Base-by-base conservation (phyloP, 2,329 filamentous ascomycete genomes). In the Moelleriella libera region DNA sequence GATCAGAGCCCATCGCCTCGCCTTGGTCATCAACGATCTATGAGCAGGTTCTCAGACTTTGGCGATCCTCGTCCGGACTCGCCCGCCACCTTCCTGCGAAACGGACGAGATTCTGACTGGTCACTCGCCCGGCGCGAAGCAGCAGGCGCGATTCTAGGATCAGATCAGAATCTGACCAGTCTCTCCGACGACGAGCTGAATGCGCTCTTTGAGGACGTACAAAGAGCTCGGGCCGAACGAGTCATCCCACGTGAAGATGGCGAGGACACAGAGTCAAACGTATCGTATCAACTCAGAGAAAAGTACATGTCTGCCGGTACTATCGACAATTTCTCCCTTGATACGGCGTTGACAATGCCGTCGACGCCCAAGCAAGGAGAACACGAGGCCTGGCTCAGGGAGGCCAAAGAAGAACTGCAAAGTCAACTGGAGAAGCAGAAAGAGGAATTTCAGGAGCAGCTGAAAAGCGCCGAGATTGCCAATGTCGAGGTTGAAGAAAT, bases 281-380 rank as follows among this genome's bases (percentile, higher is more conserved):
- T 82, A 30, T 96, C 90, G 0, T 96, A 89, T 59, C 83, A 88
- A 2, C 73, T 89, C 31, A 77, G 92, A 46, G 92, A 98, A 57
- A 97, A 97, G 60, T 97, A 97, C 64, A 78, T 95, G 69, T 96
- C 89, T 3, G 92, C 85, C 48, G 90, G 90, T 2, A 96, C 90
- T 0, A 75, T 97, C 47, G 92, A 98, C 65, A 96, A 94, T 60
- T 92, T 96, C 58, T 97, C 90, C 2, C 72, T 98, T 12, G 92
- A 98, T 61, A 98, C 92, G 1, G 84, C 83, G 10, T 72, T 98
- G 45, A 98, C 92, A 0, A 88, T 96, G 74, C 92, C 92, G 2
- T 94, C 88, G 0, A 97, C 90, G 0, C 92, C 92, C 2, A 85
- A 80, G 51, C 81, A 84, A 50, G 78, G 76, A 29, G 87, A 89